Evolutionary conservation across 2,329 filamentous ascomycete species (phyloP), one percentile per base, ranked within the genome.

Genomic region (Geosmithia morbida): DNA sequence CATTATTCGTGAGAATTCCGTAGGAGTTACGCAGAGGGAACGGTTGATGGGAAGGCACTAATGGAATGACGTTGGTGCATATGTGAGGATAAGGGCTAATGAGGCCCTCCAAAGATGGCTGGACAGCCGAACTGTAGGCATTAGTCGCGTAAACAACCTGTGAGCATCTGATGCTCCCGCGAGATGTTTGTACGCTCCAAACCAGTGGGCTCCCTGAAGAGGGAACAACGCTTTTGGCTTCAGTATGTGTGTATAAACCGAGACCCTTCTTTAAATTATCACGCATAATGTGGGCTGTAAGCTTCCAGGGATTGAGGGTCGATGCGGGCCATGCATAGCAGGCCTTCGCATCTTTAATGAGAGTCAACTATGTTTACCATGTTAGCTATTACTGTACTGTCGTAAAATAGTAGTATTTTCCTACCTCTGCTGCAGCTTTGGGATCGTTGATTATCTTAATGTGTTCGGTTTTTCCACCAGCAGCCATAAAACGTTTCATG

Each of bases 271-370:
- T 50, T 26, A 51, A 16, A 44, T 48, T 50, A 4, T 42, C 48
- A n/a, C 47, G 42, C 50, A 51, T 51, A 16, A 50, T 26, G 29
- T 51, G 50, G 2, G 50, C 50, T 3, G 49, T 16, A 5, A 51
- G 46, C 40, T 51, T 51, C 50, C 50, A 51, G 2, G 50, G 50
- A 40, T 51, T 45, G 7, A 51, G 16, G 17, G 50, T 50, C 2
- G 50, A 51, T 3, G 50, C 50, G 39, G 48, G 44, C 50, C 50
- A 51, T n/a, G 50, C 50, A 39, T 51, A 51, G 20, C 50, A 51
- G 18, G 50, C 50, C 11, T 50, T 40, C 39, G 50, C 50, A 16
- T 48, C 48, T 20, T 48, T 48, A 4, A 51, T 47, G 3, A 42
- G 50, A 8, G 50, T 48, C 5, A 50, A 46, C 50, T 51, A 13